These are phyloP conservation scores for Chenopodium quinoa DNA, from an alignment of 148 eudicot species.

Conservation along the genomic window DNA sequence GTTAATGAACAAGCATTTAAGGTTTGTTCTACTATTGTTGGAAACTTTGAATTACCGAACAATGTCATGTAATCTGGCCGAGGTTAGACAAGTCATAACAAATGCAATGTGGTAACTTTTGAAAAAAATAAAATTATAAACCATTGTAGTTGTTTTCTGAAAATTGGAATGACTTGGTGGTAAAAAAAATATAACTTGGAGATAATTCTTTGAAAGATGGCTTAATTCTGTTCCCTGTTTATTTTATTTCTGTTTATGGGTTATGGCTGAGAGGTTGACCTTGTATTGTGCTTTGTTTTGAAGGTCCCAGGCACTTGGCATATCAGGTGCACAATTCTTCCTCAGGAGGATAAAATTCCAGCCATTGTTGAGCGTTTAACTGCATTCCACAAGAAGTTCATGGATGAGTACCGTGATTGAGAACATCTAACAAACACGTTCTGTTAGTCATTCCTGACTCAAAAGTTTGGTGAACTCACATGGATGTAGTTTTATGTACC, in stretches of 20 bases:
- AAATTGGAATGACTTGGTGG: background rate
- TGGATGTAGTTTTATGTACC: background rate
- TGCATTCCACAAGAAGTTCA: constrained; percentile 72
- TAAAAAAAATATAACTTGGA: background rate
- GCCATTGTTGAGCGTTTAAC: constrained; percentile 72
- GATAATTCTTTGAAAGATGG: background rate
- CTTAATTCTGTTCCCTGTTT: background rate
- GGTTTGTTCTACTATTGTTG: background rate
- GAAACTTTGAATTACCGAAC: background rate
- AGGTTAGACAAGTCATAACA: background rate
- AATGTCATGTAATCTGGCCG: background rate
- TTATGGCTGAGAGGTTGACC: background rate
- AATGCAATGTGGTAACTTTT: background rate
- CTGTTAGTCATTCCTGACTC: background rate
- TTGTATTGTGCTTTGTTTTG: background rate
- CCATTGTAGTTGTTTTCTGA: background rate
- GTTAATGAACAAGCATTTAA: constrained; percentile 4
- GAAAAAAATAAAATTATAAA: background rate
- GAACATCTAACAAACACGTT: background rate
- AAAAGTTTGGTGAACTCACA: background rate
- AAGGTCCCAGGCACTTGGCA: constrained; percentile 96
- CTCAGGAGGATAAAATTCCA: constrained; percentile 89
- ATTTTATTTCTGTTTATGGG: background rate
- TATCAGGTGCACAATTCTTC: constrained; percentile 89
- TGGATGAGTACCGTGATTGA: constrained; percentile 70